These are phyloP conservation scores for Kluyveromyces dobzhanskii DNA, from an alignment of 805 yeast species.

Conservation along the genomic window DNA sequence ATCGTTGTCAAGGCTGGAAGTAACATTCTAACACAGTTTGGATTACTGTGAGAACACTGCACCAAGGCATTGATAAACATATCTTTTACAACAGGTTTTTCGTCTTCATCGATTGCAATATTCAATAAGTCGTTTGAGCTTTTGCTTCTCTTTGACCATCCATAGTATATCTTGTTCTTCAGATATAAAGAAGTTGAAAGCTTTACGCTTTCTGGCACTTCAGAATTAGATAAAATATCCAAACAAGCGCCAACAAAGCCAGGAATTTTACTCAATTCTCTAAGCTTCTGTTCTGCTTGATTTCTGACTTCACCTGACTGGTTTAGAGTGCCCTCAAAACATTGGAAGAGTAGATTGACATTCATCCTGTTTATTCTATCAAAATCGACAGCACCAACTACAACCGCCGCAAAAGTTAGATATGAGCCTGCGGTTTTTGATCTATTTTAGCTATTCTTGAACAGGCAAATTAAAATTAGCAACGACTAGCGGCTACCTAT, in stretches of 20 bases:
- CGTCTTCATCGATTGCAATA: slow-evolving; percentile 49
- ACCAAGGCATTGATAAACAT: slow-evolving; percentile 60
- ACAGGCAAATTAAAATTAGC: too few relatives aligned
- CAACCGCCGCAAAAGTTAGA: too few relatives aligned
- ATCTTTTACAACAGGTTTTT: slow-evolving; percentile 64
- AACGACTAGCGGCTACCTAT: too few relatives aligned
- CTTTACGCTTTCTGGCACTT: slow-evolving; percentile 44
- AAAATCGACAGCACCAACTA: too few relatives aligned
- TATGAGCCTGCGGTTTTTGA: too few relatives aligned
- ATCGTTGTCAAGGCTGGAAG: slow-evolving; percentile 46
- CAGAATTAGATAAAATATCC: slow-evolving; percentile 53
- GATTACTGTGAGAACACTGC: slow-evolving; percentile 33
- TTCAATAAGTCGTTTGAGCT: slow-evolving; percentile 24
- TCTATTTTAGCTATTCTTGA: too few relatives aligned
- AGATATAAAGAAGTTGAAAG: slow-evolving; percentile 75
- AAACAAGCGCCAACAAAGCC: slow-evolving; percentile 82
- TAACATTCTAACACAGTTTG: slow-evolving; percentile 34
- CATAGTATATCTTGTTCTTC: slow-evolving; percentile 60
- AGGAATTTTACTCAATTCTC: slow-evolving; percentile 45
- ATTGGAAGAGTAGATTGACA: slow-evolving; percentile 53
- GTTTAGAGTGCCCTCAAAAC: slow-evolving; percentile 72
- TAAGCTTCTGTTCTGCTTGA: slow-evolving; percentile 63
- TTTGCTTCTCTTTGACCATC: slow-evolving; percentile 42
- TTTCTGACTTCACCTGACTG: slow-evolving; percentile 53
- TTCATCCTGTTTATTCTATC: slow-evolving; percentile 48